These are phyloP conservation scores for Fusarium coffeatum DNA, from an alignment of 2,329 filamentous ascomycete species.

Conservation along the genomic window DNA sequence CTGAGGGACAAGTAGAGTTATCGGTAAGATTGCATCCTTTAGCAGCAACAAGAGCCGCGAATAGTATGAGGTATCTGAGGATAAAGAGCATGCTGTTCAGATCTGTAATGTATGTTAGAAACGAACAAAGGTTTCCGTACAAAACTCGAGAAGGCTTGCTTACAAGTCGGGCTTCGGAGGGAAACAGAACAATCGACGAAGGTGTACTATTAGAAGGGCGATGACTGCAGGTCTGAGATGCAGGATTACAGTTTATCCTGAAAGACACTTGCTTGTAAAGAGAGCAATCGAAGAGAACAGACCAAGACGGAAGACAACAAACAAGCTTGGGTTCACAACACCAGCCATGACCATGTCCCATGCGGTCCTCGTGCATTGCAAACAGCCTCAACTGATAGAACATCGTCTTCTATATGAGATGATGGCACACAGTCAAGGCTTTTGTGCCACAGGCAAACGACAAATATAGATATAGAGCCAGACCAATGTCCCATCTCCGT, in stretches of 20 bases:
- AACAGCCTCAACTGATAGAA: background rate
- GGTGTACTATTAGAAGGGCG: background rate
- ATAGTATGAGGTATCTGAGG: background rate
- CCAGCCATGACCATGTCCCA: background rate
- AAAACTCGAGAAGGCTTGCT: background rate
- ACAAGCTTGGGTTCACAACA: background rate
- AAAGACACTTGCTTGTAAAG: too few species aligned
- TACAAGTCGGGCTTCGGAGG: background rate
- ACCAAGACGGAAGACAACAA: background rate
- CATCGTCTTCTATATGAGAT: background rate
- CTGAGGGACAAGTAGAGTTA: constrained; percentile 17
- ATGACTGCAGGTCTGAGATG: background rate
- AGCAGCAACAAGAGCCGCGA: constrained; percentile 2
- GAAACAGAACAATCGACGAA: background rate
- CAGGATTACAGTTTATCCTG: too few species aligned
- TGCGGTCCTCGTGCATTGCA: background rate
- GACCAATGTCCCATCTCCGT: background rate
- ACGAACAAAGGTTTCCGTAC: rapidly evolving
- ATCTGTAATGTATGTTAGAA: background rate
- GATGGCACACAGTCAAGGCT: background rate
- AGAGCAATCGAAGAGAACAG: background rate
- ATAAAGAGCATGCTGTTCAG: constrained; percentile 14
- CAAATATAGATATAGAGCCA: background rate
- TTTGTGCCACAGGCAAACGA: constrained; percentile 10
- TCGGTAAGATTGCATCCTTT: background rate